Base-by-base conservation (phyloP, 2,329 filamentous ascomycete species). In the Didymella pomorum region DNA sequence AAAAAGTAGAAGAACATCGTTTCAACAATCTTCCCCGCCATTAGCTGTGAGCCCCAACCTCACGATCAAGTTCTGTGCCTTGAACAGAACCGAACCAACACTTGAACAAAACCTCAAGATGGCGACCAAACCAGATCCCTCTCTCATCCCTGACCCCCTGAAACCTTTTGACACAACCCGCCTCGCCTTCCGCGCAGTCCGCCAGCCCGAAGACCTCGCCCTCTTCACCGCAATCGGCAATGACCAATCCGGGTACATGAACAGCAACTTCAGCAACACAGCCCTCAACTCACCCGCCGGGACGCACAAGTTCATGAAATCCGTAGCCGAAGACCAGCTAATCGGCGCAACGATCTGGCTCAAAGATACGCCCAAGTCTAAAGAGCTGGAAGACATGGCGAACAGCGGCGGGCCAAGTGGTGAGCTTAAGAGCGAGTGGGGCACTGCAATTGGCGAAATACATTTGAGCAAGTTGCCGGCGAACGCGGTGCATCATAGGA, bases 401-500 rank as follows among this genome's bases (percentile, higher is more conserved):
- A 29, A 48, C 18, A 43, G 52, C 12, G 21, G 42, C n/a, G 33
- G 35, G 14, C 20, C n/a, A 2, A 25, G 18, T n/a, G 48, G 42
- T 2, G 4, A 39, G 28, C 43, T 58, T 28, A 58, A 52, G 37
- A 48, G 35, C 55, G 43, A 52, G 14, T 61, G 53, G 52, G 61
- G 61, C 4, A 57, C 31, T 1, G 58, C 61, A 3, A 62, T 64
- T 42, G 61, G 61, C 18, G 58, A 64, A 23, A 54, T 64, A 2
- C 61, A 62, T 33, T 31, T 64, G 7, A 29, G 6, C 5, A 37
- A 37, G 6, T 18, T 56, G 2, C 20, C 45, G 5, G 41, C 48
- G 3, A 28, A 21, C n/a, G 12, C 79, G 79, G 55, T 45, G 4
- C 80, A 82, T 56, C 80, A 84, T 60, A 76, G 81, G 14, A 71